Conservation (phyloP, 1,139 yeast species). For the Diutina siamensis region DNA sequence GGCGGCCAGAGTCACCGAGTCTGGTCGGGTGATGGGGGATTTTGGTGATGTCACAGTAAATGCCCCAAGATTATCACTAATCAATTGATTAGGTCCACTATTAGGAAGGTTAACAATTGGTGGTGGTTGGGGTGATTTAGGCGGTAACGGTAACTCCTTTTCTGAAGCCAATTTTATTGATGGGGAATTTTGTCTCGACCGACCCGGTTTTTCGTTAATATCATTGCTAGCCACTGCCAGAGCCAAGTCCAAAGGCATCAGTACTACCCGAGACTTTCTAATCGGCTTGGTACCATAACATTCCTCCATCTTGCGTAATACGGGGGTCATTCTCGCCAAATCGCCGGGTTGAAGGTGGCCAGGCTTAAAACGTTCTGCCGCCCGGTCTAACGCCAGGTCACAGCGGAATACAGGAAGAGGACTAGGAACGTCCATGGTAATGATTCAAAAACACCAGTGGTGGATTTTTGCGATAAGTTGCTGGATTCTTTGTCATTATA, state of each 20-base stretch:
- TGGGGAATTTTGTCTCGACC: background rate
- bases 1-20: constrained; percentile 1
- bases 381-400: constrained; percentile 5
- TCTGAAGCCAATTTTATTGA: background rate
- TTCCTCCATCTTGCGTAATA: background rate
- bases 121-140: background rate
- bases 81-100: background rate
- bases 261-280: background rate
- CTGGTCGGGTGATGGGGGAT: background rate
- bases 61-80: background rate
- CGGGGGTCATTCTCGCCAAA: constrained; percentile 1
- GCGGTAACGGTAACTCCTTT: background rate
- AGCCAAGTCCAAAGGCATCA: background rate
- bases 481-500: no score
- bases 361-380: constrained; percentile 2
- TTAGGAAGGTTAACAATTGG: background rate
- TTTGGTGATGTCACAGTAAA: background rate
- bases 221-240: background rate
- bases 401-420: constrained; percentile 2
- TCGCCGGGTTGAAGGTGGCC: background rate
- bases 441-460: background rate
- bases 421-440: constrained; percentile 5
- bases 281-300: background rate
- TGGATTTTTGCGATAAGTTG: background rate
- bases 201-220: background rate